Conservation (phyloP, 169 alveolate species). For the Cryptosporidium ryanae region DNA sequence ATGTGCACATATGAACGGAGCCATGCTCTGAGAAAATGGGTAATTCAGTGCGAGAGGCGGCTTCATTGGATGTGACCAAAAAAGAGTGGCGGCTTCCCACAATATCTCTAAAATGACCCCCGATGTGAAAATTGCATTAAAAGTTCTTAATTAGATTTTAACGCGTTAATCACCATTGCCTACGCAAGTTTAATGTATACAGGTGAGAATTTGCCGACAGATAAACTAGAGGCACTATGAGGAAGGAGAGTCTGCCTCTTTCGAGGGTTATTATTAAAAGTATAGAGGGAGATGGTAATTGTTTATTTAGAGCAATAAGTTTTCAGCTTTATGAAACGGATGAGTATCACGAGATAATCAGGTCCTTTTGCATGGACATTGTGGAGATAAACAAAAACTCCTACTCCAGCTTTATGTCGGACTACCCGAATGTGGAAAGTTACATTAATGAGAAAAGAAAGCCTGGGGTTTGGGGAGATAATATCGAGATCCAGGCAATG, state of each 20-base stretch:
- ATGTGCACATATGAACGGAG: too few relatives aligned
- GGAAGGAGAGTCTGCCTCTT: constrained; percentile 6
- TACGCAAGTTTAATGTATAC: neutral
- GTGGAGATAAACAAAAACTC: constrained; percentile 78
- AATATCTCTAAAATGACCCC: too few relatives aligned
- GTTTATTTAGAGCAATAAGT: constrained; percentile 83
- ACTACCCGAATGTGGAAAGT: constrained; percentile 83
- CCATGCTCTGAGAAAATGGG: too few relatives aligned
- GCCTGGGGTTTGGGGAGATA: constrained; percentile 86
- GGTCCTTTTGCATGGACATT: constrained; percentile 79
- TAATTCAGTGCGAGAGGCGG: too few relatives aligned
- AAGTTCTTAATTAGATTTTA: neutral
- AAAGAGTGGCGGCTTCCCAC: too few relatives aligned
- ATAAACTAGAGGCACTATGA: constrained; percentile 8
- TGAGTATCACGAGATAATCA: constrained; percentile 76
- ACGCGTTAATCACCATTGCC: neutral
- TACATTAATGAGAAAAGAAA: constrained; percentile 78
- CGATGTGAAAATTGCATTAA: neutral
- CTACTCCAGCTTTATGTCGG: constrained; percentile 82
- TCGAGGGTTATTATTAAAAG: constrained; percentile 15
- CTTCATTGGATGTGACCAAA: too few relatives aligned
- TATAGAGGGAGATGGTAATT: constrained; percentile 84
- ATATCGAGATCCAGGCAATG: constrained; percentile 83
- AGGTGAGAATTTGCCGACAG: neutral
- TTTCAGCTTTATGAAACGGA: constrained; percentile 82